Evolutionary conservation across 1,284 basidiomycete species (phyloP), one percentile per base, ranked within the genome.

Genomic region (Boletus smithii): DNA sequence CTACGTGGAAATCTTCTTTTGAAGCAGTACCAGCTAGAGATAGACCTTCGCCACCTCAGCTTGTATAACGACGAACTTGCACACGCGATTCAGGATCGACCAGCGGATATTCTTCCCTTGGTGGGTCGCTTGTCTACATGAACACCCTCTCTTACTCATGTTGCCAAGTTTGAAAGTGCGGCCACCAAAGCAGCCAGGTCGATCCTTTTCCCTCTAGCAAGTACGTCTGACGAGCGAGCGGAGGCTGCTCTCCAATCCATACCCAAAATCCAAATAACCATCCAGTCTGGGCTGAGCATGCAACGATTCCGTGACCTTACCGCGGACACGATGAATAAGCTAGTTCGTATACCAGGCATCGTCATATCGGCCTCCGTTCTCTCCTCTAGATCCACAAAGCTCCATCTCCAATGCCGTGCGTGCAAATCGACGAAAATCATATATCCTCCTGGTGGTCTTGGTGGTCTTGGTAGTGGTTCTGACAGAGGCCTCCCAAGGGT

Each of bases 281-380:
- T 99, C 31, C 85, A 81, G 60, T 94, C 91, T 16, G 88, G 88
- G 8, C 79, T 94, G 54, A 97, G 97, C 69, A 79, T 99, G 71
- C 83, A 91, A 52, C 91, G 92, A 63, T 98, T 99, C 71, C 85
- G 97, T 41, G 91, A 97, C 46, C 80, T 97, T 35, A 88, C 86
- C 51, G 95, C 97, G 5, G 82, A 95, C 58, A 94, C 88, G 23
- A 90, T 98, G 76, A 94, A 95, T 61, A 94, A 91, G 60, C 85
- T 99, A 34, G 95, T 99, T 29, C 88, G 97, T 53, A 82, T 99
- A 34, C 97, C 97, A 1, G 97, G 97, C 27, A 99, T 99, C 61
- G 94, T 99, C 63, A 97, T 99, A 65, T 95, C 95, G 31, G 89
- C 97, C 1, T 97, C 95, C 5, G 88, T 95, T 8, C 81, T 98